phyloP scores from a whole-genome alignment of 176 grass and related monocot genomes.

The Oryza coarctata region DNA sequence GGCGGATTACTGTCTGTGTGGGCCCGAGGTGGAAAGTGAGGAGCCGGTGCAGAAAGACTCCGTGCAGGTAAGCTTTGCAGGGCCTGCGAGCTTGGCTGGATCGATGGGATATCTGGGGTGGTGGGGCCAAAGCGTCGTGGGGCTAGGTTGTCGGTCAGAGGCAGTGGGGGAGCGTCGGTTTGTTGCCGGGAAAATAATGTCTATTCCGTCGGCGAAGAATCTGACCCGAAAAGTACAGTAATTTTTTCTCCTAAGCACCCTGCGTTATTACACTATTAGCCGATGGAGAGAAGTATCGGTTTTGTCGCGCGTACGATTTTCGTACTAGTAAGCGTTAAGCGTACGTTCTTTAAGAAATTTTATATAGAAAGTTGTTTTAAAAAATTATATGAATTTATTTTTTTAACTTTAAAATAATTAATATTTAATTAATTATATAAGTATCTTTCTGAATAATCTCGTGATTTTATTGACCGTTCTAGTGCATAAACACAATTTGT shows the following conservation, averaged over 20 bases:
- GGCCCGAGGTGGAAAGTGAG: background rate
- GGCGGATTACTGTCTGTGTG: background rate
- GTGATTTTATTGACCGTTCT: background rate
- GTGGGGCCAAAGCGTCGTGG: background rate
- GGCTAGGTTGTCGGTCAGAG: background rate
- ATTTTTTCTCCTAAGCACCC: background rate
- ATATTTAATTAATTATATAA: too few relatives aligned
- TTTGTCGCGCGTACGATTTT: too few relatives aligned
- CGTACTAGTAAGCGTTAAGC: too few relatives aligned
- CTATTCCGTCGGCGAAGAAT: background rate
- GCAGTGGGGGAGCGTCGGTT: background rate
- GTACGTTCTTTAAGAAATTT: too few relatives aligned
- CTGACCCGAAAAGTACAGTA: background rate
- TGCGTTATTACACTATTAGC: too few relatives aligned
- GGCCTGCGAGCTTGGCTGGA: background rate
- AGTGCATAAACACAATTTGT: background rate
- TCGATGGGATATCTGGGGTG: background rate
- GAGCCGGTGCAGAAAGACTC: background rate
- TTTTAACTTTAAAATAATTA: too few relatives aligned
- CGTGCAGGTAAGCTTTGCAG: background rate
- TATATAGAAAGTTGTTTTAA: too few relatives aligned
- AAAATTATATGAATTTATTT: too few relatives aligned
- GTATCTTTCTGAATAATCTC: background rate
- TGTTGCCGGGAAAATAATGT: background rate
- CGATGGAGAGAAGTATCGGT: too few relatives aligned